Base-by-base conservation (phyloP, 2,329 filamentous ascomycete species). In the Alternaria ethzedia region DNA sequence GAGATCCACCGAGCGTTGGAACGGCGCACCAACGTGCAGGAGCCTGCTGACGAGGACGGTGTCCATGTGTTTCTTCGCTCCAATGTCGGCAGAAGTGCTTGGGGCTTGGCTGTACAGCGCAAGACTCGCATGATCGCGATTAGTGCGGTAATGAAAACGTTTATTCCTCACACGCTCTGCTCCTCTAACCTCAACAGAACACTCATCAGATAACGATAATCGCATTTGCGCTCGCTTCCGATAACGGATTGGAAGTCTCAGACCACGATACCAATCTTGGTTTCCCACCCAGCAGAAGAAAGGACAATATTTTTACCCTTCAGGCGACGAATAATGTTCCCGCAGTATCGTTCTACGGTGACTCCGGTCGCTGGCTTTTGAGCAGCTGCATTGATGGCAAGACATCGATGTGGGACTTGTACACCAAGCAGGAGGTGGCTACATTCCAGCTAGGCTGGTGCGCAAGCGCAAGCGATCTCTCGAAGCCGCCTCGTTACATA, bases 61-160 rank as follows among this genome's bases (percentile, higher is more conserved):
- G 75, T 76, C 69, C 82, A 63, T 72, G 82, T 83, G 0, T 92
- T 97, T 74, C 92, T 97, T 61, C 87, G 89, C 62, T 87, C 91
- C 41, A 94, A 91, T 75, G 93, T 97, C 3, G 87, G 88, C 2
- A 82, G 81, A 23, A 95, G 92, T 63, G 95, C 94, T 3, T 99
- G 96, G 96, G 96, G 95, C 0, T 80, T 97, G 51, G 91, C 93
- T 8, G 86, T 97, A 11, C 95, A 98, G 77, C 86, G 88, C 65
- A 83, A 89, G 66, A 93, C 92, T n/a, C 89, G 94, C 0, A 83
- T 97, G 65, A 91, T 99, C 66, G 96, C 95, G 0, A 90, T 96
- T 43, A 92, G 91, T 70, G 89, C 92, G 0, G 49, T 52, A 52
- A 52, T 41, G 28, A 52, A 6, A n/a, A n/a, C 5, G 11, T 23